Conservation (phyloP, 305 asterid species). For the Rubia peregrina region DNA sequence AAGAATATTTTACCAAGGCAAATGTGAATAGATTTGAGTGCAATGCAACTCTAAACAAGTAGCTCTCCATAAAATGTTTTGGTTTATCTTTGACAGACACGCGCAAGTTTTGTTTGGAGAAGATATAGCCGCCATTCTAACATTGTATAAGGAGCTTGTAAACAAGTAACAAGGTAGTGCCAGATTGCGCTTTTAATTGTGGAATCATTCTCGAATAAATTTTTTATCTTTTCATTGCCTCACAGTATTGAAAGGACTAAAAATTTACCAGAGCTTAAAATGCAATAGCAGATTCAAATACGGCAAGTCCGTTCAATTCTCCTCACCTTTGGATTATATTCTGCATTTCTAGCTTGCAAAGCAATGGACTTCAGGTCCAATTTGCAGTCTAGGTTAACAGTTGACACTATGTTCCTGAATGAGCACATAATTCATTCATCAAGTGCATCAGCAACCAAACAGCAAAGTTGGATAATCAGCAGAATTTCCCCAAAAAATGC, state of each 20-base stretch:
- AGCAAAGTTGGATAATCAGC: not conserved
- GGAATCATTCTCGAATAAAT: not conserved
- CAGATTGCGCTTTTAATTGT: not conserved
- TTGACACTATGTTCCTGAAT: constrained; percentile 35
- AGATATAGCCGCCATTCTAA: not conserved
- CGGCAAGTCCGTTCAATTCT: not conserved
- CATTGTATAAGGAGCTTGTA: not conserved
- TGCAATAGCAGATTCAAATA: not conserved
- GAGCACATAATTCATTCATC: not conserved
- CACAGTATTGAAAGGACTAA: not conserved
- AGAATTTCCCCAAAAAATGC: not conserved
- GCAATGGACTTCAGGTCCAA: constrained; percentile 37
- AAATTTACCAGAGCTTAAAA: not conserved
- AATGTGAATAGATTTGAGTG: not conserved
- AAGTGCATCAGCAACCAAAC: not conserved
- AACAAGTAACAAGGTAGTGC: not conserved
- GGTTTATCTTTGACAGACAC: not conserved
- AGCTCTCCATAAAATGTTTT: not conserved
- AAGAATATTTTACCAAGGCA: not conserved
- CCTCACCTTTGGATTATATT: constrained; percentile 35
- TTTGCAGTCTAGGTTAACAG: constrained; percentile 38
- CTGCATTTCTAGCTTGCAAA: constrained; percentile 40
- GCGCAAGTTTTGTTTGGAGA: not conserved
- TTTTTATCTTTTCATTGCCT: not conserved
- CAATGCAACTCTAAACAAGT: not conserved